Conservation (phyloP, 768 basidiomycete species). For the Leccinum uliginosum region DNA sequence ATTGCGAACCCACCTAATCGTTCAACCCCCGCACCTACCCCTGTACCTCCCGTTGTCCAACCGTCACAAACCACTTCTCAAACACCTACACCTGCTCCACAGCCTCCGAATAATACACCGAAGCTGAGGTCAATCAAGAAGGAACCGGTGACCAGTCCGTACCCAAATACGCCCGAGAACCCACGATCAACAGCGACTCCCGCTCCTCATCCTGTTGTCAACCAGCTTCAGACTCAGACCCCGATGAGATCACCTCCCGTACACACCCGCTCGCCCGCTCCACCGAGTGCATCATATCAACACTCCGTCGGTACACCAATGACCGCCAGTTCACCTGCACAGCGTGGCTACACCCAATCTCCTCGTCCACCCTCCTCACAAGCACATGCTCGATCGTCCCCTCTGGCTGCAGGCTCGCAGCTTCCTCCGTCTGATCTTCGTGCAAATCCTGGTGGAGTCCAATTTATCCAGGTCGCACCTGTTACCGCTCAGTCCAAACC, state of each 20-base stretch:
- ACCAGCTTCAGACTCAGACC: constrained; percentile 30
- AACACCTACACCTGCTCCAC: constrained; percentile 26
- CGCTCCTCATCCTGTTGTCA: constrained; percentile 29
- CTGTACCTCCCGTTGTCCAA: constrained; percentile 33
- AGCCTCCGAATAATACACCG: constrained; percentile 22
- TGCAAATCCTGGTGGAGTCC: constrained; percentile 16
- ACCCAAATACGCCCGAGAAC: constrained; percentile 27
- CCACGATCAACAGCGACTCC: constrained; percentile 29
- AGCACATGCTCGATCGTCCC: constrained; percentile 28
- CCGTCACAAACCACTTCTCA: constrained; percentile 31
- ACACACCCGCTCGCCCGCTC: constrained; percentile 26
- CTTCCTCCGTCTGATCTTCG: constrained; percentile 25
- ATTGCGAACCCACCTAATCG: constrained; percentile 30
- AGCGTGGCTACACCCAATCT: constrained; percentile 33
- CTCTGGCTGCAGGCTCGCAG: constrained; percentile 27
- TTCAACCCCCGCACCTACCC: constrained; percentile 25
- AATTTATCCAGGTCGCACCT: constrained; percentile 27
- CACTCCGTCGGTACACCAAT: constrained; percentile 17
- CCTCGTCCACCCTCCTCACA: constrained; percentile 33
- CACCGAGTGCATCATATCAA: constrained; percentile 20
- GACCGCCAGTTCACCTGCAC: constrained; percentile 27
- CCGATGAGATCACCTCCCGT: constrained; percentile 29
- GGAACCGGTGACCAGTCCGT: constrained; percentile 25
- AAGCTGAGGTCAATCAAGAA: constrained; percentile 28
- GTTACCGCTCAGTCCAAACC: constrained; percentile 24